Base-by-base conservation (phyloP, 73 alveolate genomes). In the Paraurostyla sp. region DNA sequence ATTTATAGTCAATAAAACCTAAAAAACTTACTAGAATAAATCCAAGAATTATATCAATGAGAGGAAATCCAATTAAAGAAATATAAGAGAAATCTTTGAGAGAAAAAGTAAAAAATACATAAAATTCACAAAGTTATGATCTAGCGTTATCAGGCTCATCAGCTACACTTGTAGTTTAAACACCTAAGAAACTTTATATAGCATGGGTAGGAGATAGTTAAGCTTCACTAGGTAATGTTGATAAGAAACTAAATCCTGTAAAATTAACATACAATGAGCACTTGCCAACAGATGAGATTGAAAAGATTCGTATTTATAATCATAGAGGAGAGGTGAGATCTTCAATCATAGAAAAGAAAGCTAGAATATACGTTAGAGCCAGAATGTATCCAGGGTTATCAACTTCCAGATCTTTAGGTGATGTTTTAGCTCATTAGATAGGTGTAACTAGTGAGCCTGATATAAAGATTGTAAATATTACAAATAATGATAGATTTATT, bases 351-450 rank as follows among this genome's bases (percentile, higher is more conserved):
- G 95, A 91, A 33, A 71, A 84, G 43, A 54, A 91, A 48, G 20
- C 76, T 18, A n/a, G 96, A 51, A 93, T 94, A 27, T 94, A 69
- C 42, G 91, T 94, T 36, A 80, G 97, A 81, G 97, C 94, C 11
- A 60, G 97, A 49, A 88, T 91, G 89, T 93, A 91, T 52, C 97
- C 97, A 16, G 95, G 94, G n/a, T 80, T 93, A 18, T 85, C 89
- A 54, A 90, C 91, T 13, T 83, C 93, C 15, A 59, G 97, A 38
- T 71, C 94, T 20, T 49, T 93, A 15, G 97, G 97, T 0, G 97
- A 93, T 52, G 85, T 92, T 13, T 71, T 93, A 0, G 96, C 97
- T 4, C 97, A 93, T 87, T 90, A 86, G 0, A 93, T 93, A 0
- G 97, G 97, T 0, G 97, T 93, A 23, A 68, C 93, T 0, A 68